Conservation (phyloP, 192 early-diverging fungal genomes). For the Rhizophagus sp. region DNA sequence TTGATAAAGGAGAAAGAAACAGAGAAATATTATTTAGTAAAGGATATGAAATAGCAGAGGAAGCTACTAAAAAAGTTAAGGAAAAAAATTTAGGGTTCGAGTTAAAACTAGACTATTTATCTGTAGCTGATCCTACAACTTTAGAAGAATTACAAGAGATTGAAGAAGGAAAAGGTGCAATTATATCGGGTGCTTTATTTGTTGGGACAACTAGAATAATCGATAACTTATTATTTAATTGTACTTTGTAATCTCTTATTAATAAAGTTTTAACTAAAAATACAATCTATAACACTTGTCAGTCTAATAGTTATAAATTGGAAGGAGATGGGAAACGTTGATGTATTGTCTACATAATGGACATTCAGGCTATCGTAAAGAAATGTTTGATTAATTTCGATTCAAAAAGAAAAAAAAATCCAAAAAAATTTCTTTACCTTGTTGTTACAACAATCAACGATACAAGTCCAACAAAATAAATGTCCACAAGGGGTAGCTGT, state of each 20-base stretch:
- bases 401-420: not conserved
- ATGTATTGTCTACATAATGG: constrained; percentile 88
- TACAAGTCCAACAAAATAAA: constrained; percentile 94
- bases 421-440: constrained; percentile 57
- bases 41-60: constrained; percentile 54
- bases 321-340: constrained; percentile 69
- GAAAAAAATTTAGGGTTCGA: constrained; percentile 45
- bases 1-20: constrained; percentile 44
- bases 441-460: constrained; percentile 88
- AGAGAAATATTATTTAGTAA: constrained; percentile 48
- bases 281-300: too few relatives aligned
- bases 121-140: constrained; percentile 68
- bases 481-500: constrained; percentile 93
- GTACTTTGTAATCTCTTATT: not conserved
- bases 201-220: constrained; percentile 90
- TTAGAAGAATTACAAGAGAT: constrained; percentile 63
- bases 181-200: constrained; percentile 82
- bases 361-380: constrained; percentile 73
- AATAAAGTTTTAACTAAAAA: too few relatives aligned
- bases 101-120: constrained; percentile 83
- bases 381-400: not conserved
- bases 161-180: constrained; percentile 58
- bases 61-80: constrained; percentile 42
- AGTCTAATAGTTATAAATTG: constrained; percentile 56
- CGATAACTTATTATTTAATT: constrained; percentile 86